Conservation (phyloP, 2,329 filamentous ascomycete species). For the Ceratocystis albifundus region DNA sequence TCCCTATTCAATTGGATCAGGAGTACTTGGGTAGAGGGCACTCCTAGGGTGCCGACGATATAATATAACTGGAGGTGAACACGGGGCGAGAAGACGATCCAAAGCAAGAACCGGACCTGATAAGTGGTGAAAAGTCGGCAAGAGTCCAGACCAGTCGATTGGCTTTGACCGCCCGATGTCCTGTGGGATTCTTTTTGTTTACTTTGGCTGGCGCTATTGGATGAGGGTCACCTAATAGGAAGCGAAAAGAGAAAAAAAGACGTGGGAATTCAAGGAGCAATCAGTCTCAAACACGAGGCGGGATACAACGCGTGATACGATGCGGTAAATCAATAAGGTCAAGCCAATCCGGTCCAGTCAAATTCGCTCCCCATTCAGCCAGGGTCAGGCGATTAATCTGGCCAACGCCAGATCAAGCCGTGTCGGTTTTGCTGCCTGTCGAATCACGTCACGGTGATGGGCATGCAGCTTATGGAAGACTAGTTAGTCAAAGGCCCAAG, state of each 20-base stretch:
- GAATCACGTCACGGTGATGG: neutral
- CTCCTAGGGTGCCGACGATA: too few relatives aligned
- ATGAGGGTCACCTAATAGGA: conserved; percentile 25
- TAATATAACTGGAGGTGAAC: too few relatives aligned
- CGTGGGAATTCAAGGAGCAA: neutral
- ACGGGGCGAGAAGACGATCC: neutral
- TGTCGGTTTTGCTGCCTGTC: neutral
- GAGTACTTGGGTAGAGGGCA: too few relatives aligned
- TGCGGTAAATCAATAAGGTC: neutral
- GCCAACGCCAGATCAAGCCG: neutral
- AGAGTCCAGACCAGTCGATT: neutral
- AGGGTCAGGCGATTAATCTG: neutral
- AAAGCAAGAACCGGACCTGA: neutral
- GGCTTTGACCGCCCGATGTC: conserved; percentile 5
- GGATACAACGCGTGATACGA: neutral
- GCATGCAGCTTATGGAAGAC: neutral
- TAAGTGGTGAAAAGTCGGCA: neutral
- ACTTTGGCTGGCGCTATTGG: neutral
- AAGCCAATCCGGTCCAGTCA: too few relatives aligned
- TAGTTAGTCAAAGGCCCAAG: too few relatives aligned
- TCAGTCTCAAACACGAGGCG: conserved; percentile 1
- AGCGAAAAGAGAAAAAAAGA: conserved; percentile 25
- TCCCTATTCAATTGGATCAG: neutral
- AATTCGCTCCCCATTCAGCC: too few relatives aligned
- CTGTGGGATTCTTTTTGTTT: conserved; percentile 5